Evolutionary conservation across 371 early-diverging fungal species (phyloP).

Genomic region (Mucor indicus): DNA sequence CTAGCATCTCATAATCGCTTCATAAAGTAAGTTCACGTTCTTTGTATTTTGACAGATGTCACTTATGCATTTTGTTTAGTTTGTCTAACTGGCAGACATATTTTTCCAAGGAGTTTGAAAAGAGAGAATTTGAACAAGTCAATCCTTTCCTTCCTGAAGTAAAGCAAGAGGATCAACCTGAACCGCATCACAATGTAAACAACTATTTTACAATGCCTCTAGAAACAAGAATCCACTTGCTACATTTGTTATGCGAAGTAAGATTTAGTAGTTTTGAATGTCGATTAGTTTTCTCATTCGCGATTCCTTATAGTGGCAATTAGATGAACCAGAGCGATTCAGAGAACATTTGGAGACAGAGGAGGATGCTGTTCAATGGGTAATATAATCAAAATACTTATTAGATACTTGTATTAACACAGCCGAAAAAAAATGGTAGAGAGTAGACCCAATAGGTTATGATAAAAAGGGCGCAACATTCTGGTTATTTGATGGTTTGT

Average conservation of each 20-base stretch:
- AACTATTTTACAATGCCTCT: slow-evolving; percentile 44
- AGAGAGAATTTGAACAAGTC: slow-evolving; percentile 26
- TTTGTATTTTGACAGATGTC: neutral
- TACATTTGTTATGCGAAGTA: slow-evolving; percentile 50
- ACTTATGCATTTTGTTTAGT: slow-evolving; percentile 23
- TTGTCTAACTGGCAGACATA: slow-evolving; percentile 58
- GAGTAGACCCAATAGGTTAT: slow-evolving; percentile 73
- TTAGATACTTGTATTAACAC: neutral
- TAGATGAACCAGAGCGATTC: slow-evolving; percentile 65
- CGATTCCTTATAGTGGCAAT: slow-evolving; percentile 52
- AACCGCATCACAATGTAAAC: too few relatives aligned
- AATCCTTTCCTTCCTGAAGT: slow-evolving; percentile 25
- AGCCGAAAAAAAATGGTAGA: slow-evolving; percentile 25
- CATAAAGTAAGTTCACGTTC: slow-evolving; percentile 28
- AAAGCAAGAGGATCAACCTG: slow-evolving; percentile 1
- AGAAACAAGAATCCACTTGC: slow-evolving; percentile 41
- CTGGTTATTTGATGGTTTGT: slow-evolving; percentile 76
- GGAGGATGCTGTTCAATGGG: slow-evolving; percentile 67
- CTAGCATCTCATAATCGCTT: slow-evolving; percentile 37
- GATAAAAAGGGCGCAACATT: slow-evolving; percentile 67
- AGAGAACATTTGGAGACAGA: slow-evolving; percentile 52
- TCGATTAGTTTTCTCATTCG: neutral
- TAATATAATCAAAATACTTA: slow-evolving; percentile 14
- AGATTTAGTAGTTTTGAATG: neutral
- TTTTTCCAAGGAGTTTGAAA: slow-evolving; percentile 52